A percentile compares a stretch with the other conserved stretches of the same genome.
These are phyloP conservation scores for Cucurbitaria berberidis DNA, from an alignment of 2,329 filamentous ascomycete species.

Conservation along the genomic window DNA sequence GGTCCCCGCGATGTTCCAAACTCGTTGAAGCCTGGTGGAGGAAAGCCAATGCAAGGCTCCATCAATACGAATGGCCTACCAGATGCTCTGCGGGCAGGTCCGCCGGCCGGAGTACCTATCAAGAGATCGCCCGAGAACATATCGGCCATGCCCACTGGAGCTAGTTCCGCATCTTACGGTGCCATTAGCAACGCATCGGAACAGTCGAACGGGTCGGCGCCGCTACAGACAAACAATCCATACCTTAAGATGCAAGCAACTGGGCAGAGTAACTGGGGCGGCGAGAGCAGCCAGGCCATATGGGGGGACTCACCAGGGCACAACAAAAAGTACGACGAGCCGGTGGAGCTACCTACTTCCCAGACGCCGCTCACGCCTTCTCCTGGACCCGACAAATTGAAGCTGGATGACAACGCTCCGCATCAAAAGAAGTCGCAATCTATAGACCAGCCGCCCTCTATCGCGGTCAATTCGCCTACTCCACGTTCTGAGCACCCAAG, in stretches of 20 bases:
- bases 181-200: conserved; percentile 40
- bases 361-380: conserved; percentile 48
- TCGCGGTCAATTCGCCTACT: conserved; percentile 32
- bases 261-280: conserved; percentile 42
- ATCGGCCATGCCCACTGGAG: conserved; percentile 38
- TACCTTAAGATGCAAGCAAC: conserved; percentile 51
- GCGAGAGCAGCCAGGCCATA: conserved; percentile 46
- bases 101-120: conserved; percentile 38
- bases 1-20: conserved; percentile 42
- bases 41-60: conserved; percentile 30
- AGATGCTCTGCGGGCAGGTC: conserved; percentile 39
- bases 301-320: conserved; percentile 47
- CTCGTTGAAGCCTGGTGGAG: conserved; percentile 44
- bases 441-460: conserved; percentile 35
- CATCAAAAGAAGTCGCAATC: conserved; percentile 16
- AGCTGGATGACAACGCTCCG: conserved; percentile 32
- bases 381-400: conserved; percentile 49
- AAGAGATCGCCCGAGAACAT: conserved; percentile 39
- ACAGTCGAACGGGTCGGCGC: conserved; percentile 33
- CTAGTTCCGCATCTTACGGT: conserved; percentile 36
- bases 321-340: conserved; percentile 35
- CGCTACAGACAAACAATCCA: conserved; percentile 53
- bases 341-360: conserved; percentile 51
- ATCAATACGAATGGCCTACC: conserved; percentile 30
- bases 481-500: conserved; percentile 29